Evolutionary conservation across 768 basidiomycete species (phyloP).

Genomic region (Phylloporus sp.): DNA sequence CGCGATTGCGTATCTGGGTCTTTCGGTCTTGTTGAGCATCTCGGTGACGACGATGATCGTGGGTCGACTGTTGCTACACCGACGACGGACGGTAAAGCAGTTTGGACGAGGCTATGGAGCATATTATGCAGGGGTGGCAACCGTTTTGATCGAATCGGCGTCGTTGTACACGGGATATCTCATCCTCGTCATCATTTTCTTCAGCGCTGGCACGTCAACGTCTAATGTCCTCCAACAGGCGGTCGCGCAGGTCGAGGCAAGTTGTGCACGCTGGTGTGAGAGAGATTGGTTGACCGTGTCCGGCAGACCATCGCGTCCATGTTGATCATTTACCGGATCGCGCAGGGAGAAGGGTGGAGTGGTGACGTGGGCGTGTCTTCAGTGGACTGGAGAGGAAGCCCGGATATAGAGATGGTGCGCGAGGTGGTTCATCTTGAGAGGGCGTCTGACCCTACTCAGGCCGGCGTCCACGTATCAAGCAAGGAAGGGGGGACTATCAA

Average conservation of each 20-base stretch:
- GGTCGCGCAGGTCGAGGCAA: constrained; percentile 19
- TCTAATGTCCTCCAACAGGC: constrained; percentile 13
- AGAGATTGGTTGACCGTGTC: not conserved
- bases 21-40: constrained; percentile 15
- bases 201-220: not conserved
- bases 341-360: constrained; percentile 15
- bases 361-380: constrained; percentile 3
- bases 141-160: constrained; percentile 19
- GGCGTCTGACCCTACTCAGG: not conserved
- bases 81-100: constrained; percentile 5
- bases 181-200: constrained; percentile 14
- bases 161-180: constrained; percentile 15
- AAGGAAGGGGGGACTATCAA: constrained; percentile 3
- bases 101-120: constrained; percentile 16
- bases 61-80: constrained; percentile 11
- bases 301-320: constrained; percentile 13
- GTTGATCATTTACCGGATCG: constrained; percentile 21
- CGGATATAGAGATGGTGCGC: not conserved
- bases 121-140: constrained; percentile 4
- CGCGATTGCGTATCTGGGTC: constrained; percentile 3
- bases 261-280: not conserved
- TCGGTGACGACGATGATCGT: constrained; percentile 17
- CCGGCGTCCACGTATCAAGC: not conserved
- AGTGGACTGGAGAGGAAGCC: constrained; percentile 14
- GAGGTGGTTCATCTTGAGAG: not conserved